Evolutionary conservation across 345 rosid genomes (phyloP).

Genomic region (Litchi chinensis): DNA sequence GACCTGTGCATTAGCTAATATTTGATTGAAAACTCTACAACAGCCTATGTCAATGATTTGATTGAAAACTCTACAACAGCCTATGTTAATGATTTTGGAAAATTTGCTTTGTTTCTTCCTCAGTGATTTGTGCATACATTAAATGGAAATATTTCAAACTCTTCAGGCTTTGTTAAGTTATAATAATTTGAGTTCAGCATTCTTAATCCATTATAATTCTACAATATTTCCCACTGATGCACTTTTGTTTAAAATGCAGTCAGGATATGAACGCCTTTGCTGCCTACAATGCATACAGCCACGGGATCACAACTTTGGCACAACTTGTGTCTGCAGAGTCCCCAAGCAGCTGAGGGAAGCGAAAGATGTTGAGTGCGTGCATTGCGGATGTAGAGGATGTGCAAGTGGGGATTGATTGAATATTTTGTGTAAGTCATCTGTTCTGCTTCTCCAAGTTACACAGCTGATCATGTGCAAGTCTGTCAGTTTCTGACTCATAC

Average conservation of each 20-base stretch:
- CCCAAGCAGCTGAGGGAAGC: conserved; percentile 82
- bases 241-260: conserved; percentile 40
- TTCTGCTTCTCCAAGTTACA: background rate
- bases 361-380: conserved; percentile 78
- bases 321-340: conserved; percentile 82
- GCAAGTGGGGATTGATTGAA: conserved; percentile 67
- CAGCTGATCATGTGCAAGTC: background rate
- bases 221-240: background rate
- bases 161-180: background rate
- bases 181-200: conserved; percentile 13
- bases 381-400: conserved; percentile 84
- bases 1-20: background rate
- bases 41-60: background rate
- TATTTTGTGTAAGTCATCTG: background rate
- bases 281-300: conserved; percentile 88
- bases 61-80: background rate
- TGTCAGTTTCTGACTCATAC: background rate
- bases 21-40: background rate
- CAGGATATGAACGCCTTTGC: conserved; percentile 85
- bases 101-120: background rate
- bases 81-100: background rate
- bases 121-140: background rate
- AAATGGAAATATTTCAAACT: background rate
- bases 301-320: conserved; percentile 80
- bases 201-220: background rate